A percentile compares a stretch with the other conserved stretches of the same genome.
These are phyloP conservation scores for Nowakowskiella sp. DNA, from an alignment of 192 early-diverging fungal species.

Conservation along the genomic window DNA sequence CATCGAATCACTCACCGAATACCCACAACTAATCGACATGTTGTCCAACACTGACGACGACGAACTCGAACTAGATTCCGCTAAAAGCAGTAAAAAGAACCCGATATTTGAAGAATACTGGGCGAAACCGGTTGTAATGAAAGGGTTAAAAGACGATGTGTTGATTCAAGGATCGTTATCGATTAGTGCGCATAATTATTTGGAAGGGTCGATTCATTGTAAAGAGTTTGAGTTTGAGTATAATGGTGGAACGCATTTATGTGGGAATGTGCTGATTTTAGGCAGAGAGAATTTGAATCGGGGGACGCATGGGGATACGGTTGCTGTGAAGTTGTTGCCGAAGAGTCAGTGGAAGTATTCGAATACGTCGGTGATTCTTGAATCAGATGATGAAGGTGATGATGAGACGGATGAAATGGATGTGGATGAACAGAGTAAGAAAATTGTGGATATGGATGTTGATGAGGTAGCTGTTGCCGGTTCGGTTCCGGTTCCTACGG, in stretches of 20 bases:
- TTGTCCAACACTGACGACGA: constrained; percentile 85
- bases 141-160: constrained; percentile 73
- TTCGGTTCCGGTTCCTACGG: constrained; percentile 58
- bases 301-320: constrained; percentile 82
- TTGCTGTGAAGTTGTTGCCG: constrained; percentile 83
- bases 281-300: constrained; percentile 84
- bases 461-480: constrained; percentile 42
- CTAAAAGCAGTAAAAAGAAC: not conserved
- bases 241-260: not conserved
- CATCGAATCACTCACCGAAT: constrained; percentile 7
- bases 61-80: constrained; percentile 46
- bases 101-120: constrained; percentile 50
- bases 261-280: constrained; percentile 60
- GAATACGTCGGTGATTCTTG: constrained; percentile 62
- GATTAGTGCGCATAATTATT: constrained; percentile 80
- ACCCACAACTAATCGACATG: constrained; percentile 34
- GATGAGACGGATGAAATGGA: constrained; percentile 15
- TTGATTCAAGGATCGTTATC: constrained; percentile 74
- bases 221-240: not conserved
- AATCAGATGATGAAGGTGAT: constrained; percentile 64
- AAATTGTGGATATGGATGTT: constrained; percentile 27
- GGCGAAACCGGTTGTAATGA: constrained; percentile 64
- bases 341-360: constrained; percentile 73
- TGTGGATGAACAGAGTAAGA: constrained; percentile 6
- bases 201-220: constrained; percentile 46